phyloP scores from a whole-genome alignment of 1,284 basidiomycete species.

The Ganoderma leucocontextum region DNA sequence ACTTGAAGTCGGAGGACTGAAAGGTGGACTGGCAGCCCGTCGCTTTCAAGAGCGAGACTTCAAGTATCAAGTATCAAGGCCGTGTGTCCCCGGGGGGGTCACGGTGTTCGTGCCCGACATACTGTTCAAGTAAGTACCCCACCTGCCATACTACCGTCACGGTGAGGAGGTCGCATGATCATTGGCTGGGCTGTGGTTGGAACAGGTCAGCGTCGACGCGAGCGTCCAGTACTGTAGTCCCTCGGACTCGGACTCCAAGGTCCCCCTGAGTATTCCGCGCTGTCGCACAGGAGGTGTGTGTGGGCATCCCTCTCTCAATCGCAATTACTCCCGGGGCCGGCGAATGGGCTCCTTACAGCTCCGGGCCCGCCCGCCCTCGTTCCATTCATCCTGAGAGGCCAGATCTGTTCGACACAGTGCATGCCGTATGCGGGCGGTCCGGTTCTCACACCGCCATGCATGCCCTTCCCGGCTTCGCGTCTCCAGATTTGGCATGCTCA shows the following conservation, averaged over 20 bases:
- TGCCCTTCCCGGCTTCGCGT: constrained; percentile 1
- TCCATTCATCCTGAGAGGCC: background rate
- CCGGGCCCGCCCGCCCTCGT: background rate
- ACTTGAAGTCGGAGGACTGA: background rate
- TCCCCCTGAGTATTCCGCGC: background rate
- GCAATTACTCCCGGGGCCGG: background rate
- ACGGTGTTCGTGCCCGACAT: background rate
- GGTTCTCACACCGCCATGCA: constrained; percentile 2
- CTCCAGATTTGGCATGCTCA: constrained; percentile 1
- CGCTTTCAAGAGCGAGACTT: no score
- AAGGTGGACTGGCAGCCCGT: no score
- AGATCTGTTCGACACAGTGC: background rate
- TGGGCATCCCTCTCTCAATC: background rate
- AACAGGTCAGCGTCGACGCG: background rate
- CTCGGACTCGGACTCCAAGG: no score
- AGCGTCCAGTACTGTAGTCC: no score
- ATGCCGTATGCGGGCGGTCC: background rate
- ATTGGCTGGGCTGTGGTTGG: background rate
- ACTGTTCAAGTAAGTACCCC: background rate
- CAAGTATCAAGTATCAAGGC: no score
- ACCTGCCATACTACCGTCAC: background rate
- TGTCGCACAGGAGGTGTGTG: background rate
- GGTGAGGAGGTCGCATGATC: background rate
- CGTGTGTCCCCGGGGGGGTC: background rate
- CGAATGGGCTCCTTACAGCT: background rate